Conservation (phyloP, 352 stramenopile species). For the Phytopythium montanum region DNA sequence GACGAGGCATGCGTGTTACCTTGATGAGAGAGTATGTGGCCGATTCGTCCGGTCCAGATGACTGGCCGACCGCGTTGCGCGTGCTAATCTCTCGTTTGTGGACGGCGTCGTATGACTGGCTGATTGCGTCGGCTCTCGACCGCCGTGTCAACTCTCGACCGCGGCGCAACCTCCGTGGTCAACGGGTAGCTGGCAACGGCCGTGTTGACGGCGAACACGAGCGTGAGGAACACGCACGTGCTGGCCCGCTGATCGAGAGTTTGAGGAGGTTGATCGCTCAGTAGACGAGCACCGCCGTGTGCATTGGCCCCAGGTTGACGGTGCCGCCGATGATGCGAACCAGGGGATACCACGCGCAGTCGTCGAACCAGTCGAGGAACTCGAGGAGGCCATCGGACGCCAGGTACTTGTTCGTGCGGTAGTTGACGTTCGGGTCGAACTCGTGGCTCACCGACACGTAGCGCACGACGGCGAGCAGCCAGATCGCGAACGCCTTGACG, state of each 20-base stretch:
- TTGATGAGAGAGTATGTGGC: too few relatives aligned
- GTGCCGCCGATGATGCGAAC: conserved; percentile 91
- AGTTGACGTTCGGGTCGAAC: conserved; percentile 98
- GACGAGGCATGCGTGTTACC: too few relatives aligned
- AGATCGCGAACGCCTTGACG: conserved; percentile 91
- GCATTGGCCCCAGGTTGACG: conserved; percentile 93
- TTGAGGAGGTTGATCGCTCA: conserved; percentile 89
- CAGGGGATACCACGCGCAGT: conserved; percentile 93
- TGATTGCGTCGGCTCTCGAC: too few relatives aligned
- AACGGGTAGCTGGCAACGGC: conserved; percentile 88
- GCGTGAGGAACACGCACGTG: conserved; percentile 90
- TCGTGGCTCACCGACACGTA: conserved; percentile 93
- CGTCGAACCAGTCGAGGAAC: conserved; percentile 98
- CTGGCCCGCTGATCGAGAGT: conserved; percentile 92
- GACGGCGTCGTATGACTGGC: too few relatives aligned
- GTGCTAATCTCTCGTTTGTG: too few relatives aligned
- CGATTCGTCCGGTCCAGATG: too few relatives aligned
- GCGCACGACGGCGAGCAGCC: conserved; percentile 91
- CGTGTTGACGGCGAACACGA: conserved; percentile 88
- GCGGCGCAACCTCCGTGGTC: conserved; percentile 89
- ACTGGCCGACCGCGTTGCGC: too few relatives aligned
- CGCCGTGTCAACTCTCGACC: too few relatives aligned
- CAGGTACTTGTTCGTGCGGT: conserved; percentile 96
- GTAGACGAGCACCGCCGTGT: conserved; percentile 87
- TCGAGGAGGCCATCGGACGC: conserved; percentile 92